Evolutionary conservation across 2,329 filamentous ascomycete genomes (phyloP), one percentile per base, ranked within the genome.

Genomic region (Chrysosphaeria jannelii): DNA sequence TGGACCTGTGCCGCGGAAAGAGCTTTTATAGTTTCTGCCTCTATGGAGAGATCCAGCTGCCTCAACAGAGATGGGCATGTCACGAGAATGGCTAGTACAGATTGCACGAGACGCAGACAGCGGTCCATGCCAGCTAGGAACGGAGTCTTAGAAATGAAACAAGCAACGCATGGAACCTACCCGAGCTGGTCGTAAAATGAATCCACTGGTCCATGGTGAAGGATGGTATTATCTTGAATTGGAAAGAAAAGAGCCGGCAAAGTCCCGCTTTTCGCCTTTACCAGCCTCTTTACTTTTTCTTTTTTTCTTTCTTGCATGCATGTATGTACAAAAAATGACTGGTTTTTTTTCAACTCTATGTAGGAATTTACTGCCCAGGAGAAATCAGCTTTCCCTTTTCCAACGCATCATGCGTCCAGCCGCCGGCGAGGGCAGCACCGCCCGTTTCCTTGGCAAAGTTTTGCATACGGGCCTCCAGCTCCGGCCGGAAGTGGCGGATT

Each of bases 401-500:
- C 38, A 48, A 54, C 28, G 76, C 52, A 42, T 74, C 56, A 31
- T 71, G 70, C 32, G 60, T 51, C 81, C 79, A 91, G 28, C 85
- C 85, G 42, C 85, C 85, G 32, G 75, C 79, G 39, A 79, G 53
- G 21, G 75, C 56, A 38, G 63, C 46, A 17, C 74, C 74, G 30
- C 75, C 75, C 30, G 61, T 47, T 50, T 70, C 56, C 40, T 64
- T 45, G 11, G 72, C 60, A 42, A 72, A 85, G 36, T 75, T 63
- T 43, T 65, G 58, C 57, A 97, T 88, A 36, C 81, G 64, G 24
- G 68, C 72, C 58, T 93, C 79, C 24, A 97, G 56, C 51, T 97
- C 79, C 21, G 81, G 85, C 37, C 85, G 64, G 60, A 97, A 97
- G 51, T 97, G 85, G 39, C 85, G 70, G 48, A 97, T 97, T 29